Percentiles rank a stretch among this genome's conserved stretches.
phyloP scores from a whole-genome alignment of 352 stramenopile genomes.

The Globisporangium viniferum region DNA sequence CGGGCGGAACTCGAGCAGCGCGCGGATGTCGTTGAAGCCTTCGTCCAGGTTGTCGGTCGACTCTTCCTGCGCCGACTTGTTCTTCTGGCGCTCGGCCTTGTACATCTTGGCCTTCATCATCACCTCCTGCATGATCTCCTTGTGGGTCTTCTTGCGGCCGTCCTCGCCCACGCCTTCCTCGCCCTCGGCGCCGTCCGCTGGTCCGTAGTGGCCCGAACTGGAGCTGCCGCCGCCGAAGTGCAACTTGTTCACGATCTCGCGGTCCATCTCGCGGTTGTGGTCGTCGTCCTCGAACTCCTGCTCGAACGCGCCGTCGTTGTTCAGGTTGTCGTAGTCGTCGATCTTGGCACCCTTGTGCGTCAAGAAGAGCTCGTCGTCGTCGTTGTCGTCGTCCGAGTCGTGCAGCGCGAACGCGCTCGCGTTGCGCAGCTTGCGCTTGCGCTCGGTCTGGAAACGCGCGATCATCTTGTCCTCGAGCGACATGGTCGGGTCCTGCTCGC shows the following conservation, averaged over 20 bases:
- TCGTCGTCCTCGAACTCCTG: slow-evolving; percentile 68
- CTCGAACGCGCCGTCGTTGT: slow-evolving; percentile 40
- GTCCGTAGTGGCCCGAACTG: slow-evolving; percentile 13
- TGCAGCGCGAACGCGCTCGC: slow-evolving; percentile 68
- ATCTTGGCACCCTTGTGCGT: slow-evolving; percentile 77
- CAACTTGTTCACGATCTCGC: slow-evolving; percentile 79
- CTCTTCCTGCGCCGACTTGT: slow-evolving; percentile 81
- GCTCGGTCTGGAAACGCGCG: slow-evolving; percentile 85
- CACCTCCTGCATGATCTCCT: slow-evolving; percentile 90
- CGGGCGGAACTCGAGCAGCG: slow-evolving; percentile 75
- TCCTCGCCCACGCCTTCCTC: slow-evolving; percentile 18
- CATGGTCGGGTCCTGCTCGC: slow-evolving; percentile 78
- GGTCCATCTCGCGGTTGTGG: slow-evolving; percentile 67
- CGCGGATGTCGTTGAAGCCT: slow-evolving; percentile 60
- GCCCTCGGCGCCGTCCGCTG: slow-evolving; percentile 14
- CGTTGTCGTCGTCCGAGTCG: slow-evolving; percentile 74
- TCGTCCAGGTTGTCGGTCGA: slow-evolving; percentile 72
- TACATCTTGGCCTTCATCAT: slow-evolving; percentile 91
- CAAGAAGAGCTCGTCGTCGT: slow-evolving; percentile 70
- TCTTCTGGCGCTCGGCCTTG: slow-evolving; percentile 86
- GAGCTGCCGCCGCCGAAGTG: slow-evolving; percentile 75
- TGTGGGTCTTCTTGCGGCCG: slow-evolving; percentile 74
- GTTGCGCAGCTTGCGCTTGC: slow-evolving; percentile 84
- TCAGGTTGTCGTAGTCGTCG: slow-evolving; percentile 70
- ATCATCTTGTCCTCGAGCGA: slow-evolving; percentile 94